A percentile compares a stretch with the other conserved stretches of the same genome.
phyloP scores from a whole-genome alignment of 805 yeast species.

The Huiozyma naganishii region DNA sequence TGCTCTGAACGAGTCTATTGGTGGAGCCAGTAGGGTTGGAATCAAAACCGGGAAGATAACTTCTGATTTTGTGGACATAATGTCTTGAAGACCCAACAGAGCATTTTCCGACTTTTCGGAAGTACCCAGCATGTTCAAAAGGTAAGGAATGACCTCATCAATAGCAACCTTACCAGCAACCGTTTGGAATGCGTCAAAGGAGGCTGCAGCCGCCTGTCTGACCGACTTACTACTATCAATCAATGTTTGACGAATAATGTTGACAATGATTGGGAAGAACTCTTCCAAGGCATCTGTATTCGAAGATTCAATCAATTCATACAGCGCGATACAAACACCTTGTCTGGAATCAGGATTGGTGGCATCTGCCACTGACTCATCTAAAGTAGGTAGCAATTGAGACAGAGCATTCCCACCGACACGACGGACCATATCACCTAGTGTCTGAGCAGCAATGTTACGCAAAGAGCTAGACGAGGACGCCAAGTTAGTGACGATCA shows the following conservation, averaged over 20 bases:
- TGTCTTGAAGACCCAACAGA: slow-evolving; percentile 76
- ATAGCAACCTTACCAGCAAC: slow-evolving; percentile 75
- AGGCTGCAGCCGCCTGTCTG: slow-evolving; percentile 82
- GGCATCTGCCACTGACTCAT: slow-evolving; percentile 45
- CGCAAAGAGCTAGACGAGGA: slow-evolving; percentile 71
- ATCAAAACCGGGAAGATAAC: slow-evolving; percentile 87
- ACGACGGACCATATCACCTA: slow-evolving; percentile 90
- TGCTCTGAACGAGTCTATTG: slow-evolving; percentile 79
- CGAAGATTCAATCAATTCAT: slow-evolving; percentile 74
- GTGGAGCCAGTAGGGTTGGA: slow-evolving; percentile 73
- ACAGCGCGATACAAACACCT: slow-evolving; percentile 91
- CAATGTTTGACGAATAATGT: slow-evolving; percentile 67
- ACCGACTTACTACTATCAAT: slow-evolving; percentile 65
- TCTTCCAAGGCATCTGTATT: slow-evolving; percentile 46
- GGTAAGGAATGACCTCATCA: slow-evolving; percentile 79
- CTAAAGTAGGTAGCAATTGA: slow-evolving; percentile 76
- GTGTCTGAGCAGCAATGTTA: slow-evolving; percentile 80
- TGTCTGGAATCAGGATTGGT: slow-evolving; percentile 78
- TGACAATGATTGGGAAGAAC: slow-evolving; percentile 59
- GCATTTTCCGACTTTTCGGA: slow-evolving; percentile 60
- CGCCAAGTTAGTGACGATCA: slow-evolving; percentile 75
- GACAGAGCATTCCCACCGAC: slow-evolving; percentile 83
- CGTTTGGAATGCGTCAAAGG: slow-evolving; percentile 80
- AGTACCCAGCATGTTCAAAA: slow-evolving; percentile 57
- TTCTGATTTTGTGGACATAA: slow-evolving; percentile 83